A percentile compares a stretch with the other conserved stretches of the same genome.
Conservation (phyloP, 495 filamentous ascomycete genomes). For the Massariosphaeria phaeospora region DNA sequence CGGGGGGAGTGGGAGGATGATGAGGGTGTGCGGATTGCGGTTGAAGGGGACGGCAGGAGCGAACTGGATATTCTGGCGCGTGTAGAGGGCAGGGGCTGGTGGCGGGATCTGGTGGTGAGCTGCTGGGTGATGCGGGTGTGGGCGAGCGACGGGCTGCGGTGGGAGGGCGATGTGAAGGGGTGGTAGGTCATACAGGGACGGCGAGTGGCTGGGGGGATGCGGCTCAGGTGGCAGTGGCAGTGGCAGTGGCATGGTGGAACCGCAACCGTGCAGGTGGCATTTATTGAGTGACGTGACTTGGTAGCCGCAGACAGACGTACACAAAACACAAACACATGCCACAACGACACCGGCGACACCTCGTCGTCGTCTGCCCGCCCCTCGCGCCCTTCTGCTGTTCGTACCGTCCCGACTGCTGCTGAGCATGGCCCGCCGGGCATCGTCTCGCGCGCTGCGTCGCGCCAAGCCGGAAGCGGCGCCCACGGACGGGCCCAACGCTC, state of each 20-base stretch:
- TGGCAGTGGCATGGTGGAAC: background rate
- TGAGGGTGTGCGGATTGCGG: slow-evolving; percentile 3
- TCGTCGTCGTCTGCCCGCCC: too few relatives aligned
- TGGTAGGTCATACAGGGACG: slow-evolving; percentile 1
- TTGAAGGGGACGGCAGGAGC: slow-evolving; percentile 6
- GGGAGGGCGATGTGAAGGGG: slow-evolving; percentile 24
- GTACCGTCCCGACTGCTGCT: too few relatives aligned
- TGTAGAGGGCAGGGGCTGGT: slow-evolving; percentile 3
- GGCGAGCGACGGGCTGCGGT: slow-evolving; percentile 20
- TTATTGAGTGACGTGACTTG: too few relatives aligned
- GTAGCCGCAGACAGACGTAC: too few relatives aligned
- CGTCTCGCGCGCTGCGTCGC: background rate
- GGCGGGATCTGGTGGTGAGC: slow-evolving; percentile 21
- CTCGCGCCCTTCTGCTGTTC: too few relatives aligned
- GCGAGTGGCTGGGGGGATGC: background rate
- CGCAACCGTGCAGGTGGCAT: background rate
- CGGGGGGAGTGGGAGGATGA: slow-evolving; percentile 23
- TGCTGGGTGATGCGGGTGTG: slow-evolving; percentile 28
- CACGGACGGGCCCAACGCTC: too few relatives aligned
- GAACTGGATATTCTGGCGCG: slow-evolving; percentile 4
- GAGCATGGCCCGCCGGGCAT: too few relatives aligned
- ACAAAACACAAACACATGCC: too few relatives aligned
- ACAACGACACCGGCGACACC: too few relatives aligned
- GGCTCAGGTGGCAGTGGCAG: background rate
- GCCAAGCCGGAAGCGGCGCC: slow-evolving; percentile 1